These are phyloP conservation scores for Colletotrichum sp. DNA, from an alignment of 2,329 filamentous ascomycete genomes.

Conservation along the genomic window DNA sequence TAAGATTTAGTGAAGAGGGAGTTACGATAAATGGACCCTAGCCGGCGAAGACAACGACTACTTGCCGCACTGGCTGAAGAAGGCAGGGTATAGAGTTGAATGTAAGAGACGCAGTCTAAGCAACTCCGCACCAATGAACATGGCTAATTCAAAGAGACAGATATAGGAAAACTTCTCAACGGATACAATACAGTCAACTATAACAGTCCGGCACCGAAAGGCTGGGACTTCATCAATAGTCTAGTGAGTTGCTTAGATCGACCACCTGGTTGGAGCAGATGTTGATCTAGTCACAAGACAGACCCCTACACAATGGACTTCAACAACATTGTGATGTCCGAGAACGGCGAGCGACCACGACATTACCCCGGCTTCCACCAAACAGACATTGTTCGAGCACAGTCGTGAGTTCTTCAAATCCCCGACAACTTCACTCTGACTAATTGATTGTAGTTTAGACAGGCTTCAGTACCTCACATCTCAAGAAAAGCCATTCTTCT, in stretches of 20 bases:
- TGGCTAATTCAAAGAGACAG: background rate
- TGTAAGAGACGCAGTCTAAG: background rate
- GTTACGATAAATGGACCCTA: background rate
- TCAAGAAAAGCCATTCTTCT: conserved; percentile 25
- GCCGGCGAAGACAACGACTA: background rate
- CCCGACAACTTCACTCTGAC: background rate
- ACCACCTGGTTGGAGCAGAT: background rate
- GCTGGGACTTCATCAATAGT: conserved; percentile 28
- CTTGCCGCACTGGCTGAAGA: background rate
- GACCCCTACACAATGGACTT: background rate
- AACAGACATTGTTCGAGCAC: background rate
- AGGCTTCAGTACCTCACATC: conserved; percentile 21
- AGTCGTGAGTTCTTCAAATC: background rate
- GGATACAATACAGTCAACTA: conserved; percentile 46
- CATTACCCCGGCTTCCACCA: background rate
- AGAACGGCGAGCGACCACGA: background rate
- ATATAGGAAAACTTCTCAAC: conserved; percentile 47
- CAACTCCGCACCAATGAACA: background rate
- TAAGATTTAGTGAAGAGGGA: background rate
- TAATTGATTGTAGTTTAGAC: conserved; percentile 14
- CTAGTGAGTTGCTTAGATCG: conserved; percentile 8
- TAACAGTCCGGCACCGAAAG: conserved; percentile 33
- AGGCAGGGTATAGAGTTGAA: background rate
- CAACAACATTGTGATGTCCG: background rate
- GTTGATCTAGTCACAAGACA: background rate